A percentile compares a stretch with the other conserved stretches of the same genome.
Evolutionary conservation across 2,329 filamentous ascomycete genomes (phyloP).

Genomic region (Aspergillus flavus): DNA sequence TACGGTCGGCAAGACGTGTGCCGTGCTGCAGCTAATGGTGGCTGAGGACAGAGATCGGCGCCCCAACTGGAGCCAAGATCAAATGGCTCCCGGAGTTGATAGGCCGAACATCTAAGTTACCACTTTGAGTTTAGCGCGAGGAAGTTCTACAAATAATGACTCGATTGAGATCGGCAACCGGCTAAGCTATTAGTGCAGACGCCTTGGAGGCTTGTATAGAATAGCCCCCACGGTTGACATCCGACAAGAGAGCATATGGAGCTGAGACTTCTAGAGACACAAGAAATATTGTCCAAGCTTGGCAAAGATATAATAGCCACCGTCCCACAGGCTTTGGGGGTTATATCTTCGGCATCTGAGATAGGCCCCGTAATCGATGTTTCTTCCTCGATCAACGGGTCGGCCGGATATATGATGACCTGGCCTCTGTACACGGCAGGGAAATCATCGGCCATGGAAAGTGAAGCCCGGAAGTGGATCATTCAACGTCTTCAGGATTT

Average conservation of each 20-base stretch:
- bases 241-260: neutral
- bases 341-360: constrained; percentile 12
- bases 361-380: neutral
- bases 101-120: neutral
- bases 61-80: neutral
- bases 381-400: constrained; percentile 10
- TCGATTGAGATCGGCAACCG: neutral
- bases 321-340: constrained; percentile 23
- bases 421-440: constrained; percentile 22
- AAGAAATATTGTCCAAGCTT: constrained; percentile 13
- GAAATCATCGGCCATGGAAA: constrained; percentile 8
- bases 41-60: neutral
- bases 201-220: neutral
- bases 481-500: constrained; percentile 17
- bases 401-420: constrained; percentile 20
- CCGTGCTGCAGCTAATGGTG: neutral
- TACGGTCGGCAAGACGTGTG: neutral
- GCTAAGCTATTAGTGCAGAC: neutral
- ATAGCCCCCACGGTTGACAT: neutral
- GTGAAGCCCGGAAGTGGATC: constrained; percentile 18
- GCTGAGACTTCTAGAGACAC: constrained; percentile 11
- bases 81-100: neutral
- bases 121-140: neutral
- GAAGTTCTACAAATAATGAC: neutral
- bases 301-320: constrained; percentile 25